Conservation (phyloP, 2,329 filamentous ascomycete species). For the Coniochaeta sp. region DNA sequence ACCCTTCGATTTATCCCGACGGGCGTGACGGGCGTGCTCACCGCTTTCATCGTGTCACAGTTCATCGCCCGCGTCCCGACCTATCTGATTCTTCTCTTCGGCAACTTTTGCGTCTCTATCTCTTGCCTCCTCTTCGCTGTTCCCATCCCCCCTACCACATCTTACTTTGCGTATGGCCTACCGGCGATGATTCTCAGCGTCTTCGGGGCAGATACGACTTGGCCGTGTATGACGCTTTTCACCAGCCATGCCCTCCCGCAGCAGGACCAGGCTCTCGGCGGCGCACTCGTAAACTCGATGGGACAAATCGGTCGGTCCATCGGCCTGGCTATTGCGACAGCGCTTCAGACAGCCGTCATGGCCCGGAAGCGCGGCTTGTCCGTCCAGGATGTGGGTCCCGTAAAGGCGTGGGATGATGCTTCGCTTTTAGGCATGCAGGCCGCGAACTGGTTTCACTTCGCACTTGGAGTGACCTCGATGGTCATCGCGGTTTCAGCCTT, state of each 20-base stretch:
- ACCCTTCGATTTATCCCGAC: constrained; percentile 63
- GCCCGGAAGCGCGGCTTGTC: constrained; percentile 34
- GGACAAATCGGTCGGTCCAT: constrained; percentile 59
- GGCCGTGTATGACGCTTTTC: constrained; percentile 58
- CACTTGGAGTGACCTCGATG: constrained; percentile 33
- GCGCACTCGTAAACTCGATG: constrained; percentile 59
- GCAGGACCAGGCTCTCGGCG: constrained; percentile 60
- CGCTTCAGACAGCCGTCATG: constrained; percentile 56
- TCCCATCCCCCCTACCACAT: constrained; percentile 51
- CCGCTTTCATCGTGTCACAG: constrained; percentile 46
- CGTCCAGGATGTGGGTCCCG: constrained; percentile 34
- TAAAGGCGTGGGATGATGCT: constrained; percentile 33
- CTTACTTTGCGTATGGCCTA: constrained; percentile 61
- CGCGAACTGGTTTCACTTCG: constrained; percentile 45
- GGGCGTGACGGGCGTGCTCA: constrained; percentile 50
- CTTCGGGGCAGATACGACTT: constrained; percentile 59
- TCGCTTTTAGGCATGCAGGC: constrained; percentile 41
- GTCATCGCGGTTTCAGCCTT: constrained; percentile 38
- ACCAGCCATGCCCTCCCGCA: constrained; percentile 53
- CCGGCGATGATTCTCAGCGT: constrained; percentile 59
- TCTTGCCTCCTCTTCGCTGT: constrained; percentile 55
- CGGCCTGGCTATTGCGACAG: constrained; percentile 57
- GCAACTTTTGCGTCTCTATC: constrained; percentile 46
- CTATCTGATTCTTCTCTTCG: constrained; percentile 48
- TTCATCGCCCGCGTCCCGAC: constrained; percentile 52